These are phyloP conservation scores for Chlamydomonas eustigma DNA, from an alignment of 139 green algal species.

Conservation along the genomic window DNA sequence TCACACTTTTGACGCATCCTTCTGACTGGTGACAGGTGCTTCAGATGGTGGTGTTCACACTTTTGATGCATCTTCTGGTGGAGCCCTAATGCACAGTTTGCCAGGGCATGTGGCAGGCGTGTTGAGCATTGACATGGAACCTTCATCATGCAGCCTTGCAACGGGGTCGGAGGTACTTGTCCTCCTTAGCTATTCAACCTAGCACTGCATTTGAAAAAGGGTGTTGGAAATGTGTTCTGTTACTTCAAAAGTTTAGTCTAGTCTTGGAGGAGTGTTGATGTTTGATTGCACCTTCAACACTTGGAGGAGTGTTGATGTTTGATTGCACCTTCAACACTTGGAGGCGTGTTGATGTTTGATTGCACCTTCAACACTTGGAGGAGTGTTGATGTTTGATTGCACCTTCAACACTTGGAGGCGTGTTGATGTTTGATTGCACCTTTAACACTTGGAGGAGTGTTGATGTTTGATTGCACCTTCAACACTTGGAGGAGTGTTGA, in stretches of 20 bases:
- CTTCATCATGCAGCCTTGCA: not conserved
- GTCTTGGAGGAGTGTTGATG: not conserved
- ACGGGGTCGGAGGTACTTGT: not conserved
- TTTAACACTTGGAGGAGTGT: not conserved
- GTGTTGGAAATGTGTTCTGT: not conserved
- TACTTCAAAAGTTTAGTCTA: not conserved
- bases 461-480: not conserved
- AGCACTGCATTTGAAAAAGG: no score
- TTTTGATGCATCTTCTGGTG: not conserved
- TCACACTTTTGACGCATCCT: not conserved
- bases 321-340: not conserved
- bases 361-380: not conserved
- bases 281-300: not conserved
- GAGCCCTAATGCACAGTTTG: not conserved
- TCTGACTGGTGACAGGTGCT: no score
- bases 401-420: not conserved
- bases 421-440: not conserved
- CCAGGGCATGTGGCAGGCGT: slow-evolving; percentile 18
- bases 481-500: not conserved
- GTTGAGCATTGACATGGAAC: slow-evolving; percentile 18
- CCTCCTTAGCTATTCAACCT: no score
- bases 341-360: not conserved
- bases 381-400: not conserved
- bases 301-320: no score
- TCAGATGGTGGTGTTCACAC: not conserved